Evolutionary conservation across 345 rosid species (phyloP), one percentile per base, ranked within the genome.

Genomic region (Erucastrum elatum): DNA sequence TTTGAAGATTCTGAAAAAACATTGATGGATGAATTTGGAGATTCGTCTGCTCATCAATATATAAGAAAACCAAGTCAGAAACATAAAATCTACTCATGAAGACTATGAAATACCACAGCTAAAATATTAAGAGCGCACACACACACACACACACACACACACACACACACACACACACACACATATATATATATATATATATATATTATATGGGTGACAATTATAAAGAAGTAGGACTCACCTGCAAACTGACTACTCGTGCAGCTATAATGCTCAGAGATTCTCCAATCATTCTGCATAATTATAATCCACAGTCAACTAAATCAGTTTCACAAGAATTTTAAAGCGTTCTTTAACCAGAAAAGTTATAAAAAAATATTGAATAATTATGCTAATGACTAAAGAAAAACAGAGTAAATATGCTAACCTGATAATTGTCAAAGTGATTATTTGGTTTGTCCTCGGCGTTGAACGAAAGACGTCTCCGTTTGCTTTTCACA

Each of bases 401-500:
- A 46, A 21, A 7, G 21, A 11, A 60, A 39, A 60, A 76, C 26
- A 67, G 15, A 62, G 49, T 16, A 74, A 51, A 11, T 35, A 25
- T 37, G 39, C 4, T 39, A 73, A 80, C 80, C 80, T 80, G 78
- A 63, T 66, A 31, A 62, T 46, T 64, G 30, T 72, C 70, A 34
- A 73, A 46, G 25, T 72, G 31, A 6, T 63, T 46, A 82, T 71
- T 25, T 60, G 70, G 73, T 59, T 17, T 73, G 55, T 79, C 74
- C 8, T 73, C 82, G 8, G 58, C 69, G 37, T 66, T 59, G 35
- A 79, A 79, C 35, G 78, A 51, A 81, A 92, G 76, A 34, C 96
- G 90, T 65, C 93, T 80, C 66, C 94, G 86, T 83, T 92, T 94
- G 67, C 89, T 84, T 68, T 85, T 80, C 58, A 81, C 90, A n/a